A percentile compares a stretch with the other conserved stretches of the same genome.
Evolutionary conservation across 2,329 filamentous ascomycete species (phyloP).

Genomic region (Ophiostoma quercus): DNA sequence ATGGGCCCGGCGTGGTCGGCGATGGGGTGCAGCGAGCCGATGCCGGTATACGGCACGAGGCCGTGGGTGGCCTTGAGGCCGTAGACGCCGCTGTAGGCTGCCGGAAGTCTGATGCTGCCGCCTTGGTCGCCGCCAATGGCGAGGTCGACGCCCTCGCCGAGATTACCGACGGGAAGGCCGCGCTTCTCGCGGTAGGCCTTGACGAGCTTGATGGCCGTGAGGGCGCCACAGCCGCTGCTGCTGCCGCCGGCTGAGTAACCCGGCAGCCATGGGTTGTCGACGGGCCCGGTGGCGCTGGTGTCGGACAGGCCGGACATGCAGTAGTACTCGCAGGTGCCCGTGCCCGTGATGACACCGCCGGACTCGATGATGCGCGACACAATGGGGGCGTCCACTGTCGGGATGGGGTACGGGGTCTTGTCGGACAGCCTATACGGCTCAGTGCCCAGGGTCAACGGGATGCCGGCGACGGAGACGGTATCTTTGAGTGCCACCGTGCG

Average conservation of each 20-base stretch:
- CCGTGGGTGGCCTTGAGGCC: constrained; percentile 46
- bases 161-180: constrained; percentile 53
- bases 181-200: constrained; percentile 38
- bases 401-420: constrained; percentile 57
- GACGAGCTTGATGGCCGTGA: constrained; percentile 32
- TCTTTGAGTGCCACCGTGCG: constrained; percentile 71
- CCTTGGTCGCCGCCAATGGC: constrained; percentile 65
- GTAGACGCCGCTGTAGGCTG: constrained; percentile 39
- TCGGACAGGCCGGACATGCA: constrained; percentile 54
- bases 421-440: constrained; percentile 38
- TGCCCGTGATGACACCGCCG: constrained; percentile 66
- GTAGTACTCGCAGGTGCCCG: constrained; percentile 63
- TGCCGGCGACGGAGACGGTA: constrained; percentile 65
- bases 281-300: constrained; percentile 69
- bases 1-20: constrained; percentile 45
- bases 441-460: constrained; percentile 50
- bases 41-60: constrained; percentile 47
- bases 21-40: constrained; percentile 38
- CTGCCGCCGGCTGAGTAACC: constrained; percentile 72
- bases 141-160: constrained; percentile 26
- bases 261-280: constrained; percentile 65
- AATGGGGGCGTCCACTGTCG: constrained; percentile 50
- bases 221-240: constrained; percentile 60
- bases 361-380: constrained; percentile 45
- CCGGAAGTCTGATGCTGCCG: constrained; percentile 63